Base-by-base conservation (phyloP, 768 basidiomycete species). In the Boletus edulis region DNA sequence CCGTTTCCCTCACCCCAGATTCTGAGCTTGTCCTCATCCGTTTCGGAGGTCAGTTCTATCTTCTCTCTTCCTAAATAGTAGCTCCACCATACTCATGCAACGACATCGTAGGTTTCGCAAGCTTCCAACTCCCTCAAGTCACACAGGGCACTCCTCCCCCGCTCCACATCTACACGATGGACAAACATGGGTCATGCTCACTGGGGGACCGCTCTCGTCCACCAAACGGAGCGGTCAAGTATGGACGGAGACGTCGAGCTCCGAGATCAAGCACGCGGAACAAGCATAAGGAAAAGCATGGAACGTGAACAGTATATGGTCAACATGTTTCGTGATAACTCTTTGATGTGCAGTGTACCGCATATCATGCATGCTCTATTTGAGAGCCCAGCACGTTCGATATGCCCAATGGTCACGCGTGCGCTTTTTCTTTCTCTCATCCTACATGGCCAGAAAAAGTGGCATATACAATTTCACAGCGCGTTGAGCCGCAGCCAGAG, bases 201-300 rank as follows among this genome's bases (percentile, higher is more conserved):
- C 70, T 3, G 79, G 80, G 1, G 78, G 80, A 5, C 55, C 80
- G 32, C 49, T 75, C 54, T 65, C 70, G 20, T 68, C 69, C 31
- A 80, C 79, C 58, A 72, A 75, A 35, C 67, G 79, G 17, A 67
- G 76, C 14, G 69, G 61, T 3, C 72, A 79, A 45, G 72, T 74
- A 0, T 81, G 75, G 77, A 52, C 20, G 63, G 77, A 13, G 70
- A 73, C 51, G 60, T 75, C 24, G 55, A 62, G 24, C 29, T 67
- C 37, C 63, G 43, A 62, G 5, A 49, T 18, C 11, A 34, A 10
- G 32, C 32, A 12, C 32, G 32, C 32, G 4, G 4, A 3, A 24
- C 22, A 24, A 22, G 22, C 22, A 22, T 22, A 22, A 22, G 22
- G 22, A 22, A 22, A 22, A 22, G 22, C 1, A 22, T 22, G 22